Base-by-base conservation (phyloP, 139 green algal genomes). In the Chlorella sp. region DNA sequence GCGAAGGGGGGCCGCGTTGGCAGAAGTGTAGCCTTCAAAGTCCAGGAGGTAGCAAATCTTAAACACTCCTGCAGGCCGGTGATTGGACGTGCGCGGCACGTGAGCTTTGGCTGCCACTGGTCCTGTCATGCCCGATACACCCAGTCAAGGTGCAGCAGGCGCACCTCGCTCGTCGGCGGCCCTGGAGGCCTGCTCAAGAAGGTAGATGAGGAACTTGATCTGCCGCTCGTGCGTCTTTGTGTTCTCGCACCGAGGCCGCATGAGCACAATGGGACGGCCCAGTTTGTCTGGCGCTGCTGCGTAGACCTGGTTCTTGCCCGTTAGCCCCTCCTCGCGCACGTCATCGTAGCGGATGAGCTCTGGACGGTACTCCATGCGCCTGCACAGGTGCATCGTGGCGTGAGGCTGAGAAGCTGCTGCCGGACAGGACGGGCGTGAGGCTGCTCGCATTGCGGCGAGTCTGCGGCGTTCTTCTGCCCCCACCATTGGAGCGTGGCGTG, bases 1-100 rank as follows among this genome's bases (percentile, higher is more conserved):
- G n/a, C n/a, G n/a, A n/a, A 94, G 68, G 2, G 90, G 85, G 22
- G 91, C 90, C 0, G 88, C 85, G 69, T 93, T 94, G 34, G 80
- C 68, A 55, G 86, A 62, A 17, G 67, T 80, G 81, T 94, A 94
- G 26, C 82, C 80, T 62, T 80, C 80, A 75, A 90, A 94, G 66
- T 93, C 89, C 31, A 94, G 77, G 33, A 94, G 82, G 86, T 84
- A 92, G 14, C 80, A 85, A 80, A 93, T 93, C 78, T 93, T 93
- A 59, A 87, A 88, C 27, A 87, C 81, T 2, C 84, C 88, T 91
- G 85, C 31, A 55, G 42, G 42, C 42, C 10, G 17, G n/a, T n/a
- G n/a, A 55, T 10, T 55, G 10, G 17, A 55, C 42, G 10, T 10
- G 42, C 10, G 42, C 42, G 10, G 42, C 42, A 55, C 10, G 42